Conservation (phyloP, 495 filamentous ascomycete genomes). For the Neurospora pannonica region DNA sequence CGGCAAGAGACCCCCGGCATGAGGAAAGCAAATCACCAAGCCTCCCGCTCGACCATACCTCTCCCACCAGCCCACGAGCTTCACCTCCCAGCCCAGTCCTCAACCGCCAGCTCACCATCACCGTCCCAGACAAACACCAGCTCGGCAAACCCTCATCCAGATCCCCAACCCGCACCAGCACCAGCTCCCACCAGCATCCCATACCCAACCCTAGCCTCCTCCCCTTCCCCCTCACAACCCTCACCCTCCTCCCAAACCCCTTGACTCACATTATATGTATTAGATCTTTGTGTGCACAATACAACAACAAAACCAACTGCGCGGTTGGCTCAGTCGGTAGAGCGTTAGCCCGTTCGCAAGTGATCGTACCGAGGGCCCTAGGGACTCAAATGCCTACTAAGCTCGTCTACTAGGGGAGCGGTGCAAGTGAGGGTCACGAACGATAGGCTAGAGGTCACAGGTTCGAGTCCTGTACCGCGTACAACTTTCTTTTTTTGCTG, state of each 20-base stretch:
- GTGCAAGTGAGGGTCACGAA: neutral
- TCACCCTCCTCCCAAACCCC: neutral
- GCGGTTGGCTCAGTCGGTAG: neutral
- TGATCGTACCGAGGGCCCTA: neutral
- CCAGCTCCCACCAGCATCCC: neutral
- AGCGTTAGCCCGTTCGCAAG: neutral
- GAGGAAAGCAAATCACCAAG: neutral
- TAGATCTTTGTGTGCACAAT: neutral
- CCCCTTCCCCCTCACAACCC: neutral
- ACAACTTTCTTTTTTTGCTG: neutral
- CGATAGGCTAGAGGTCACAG: neutral
- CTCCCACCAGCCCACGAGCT: neutral
- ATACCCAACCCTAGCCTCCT: neutral
- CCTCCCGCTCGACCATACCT: neutral
- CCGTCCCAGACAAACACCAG: neutral
- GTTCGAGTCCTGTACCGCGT: neutral
- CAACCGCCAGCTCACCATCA: neutral
- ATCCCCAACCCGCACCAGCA: no score
- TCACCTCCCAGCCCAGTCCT: neutral
- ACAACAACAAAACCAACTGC: neutral
- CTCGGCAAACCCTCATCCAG: neutral
- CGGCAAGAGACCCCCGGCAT: no score
- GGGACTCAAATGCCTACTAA: neutral
- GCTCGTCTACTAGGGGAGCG: neutral
- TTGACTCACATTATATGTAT: neutral